Base-by-base conservation (phyloP, 2,329 filamentous ascomycete species). In the Hymenotorrendiella dingleyae region DNA sequence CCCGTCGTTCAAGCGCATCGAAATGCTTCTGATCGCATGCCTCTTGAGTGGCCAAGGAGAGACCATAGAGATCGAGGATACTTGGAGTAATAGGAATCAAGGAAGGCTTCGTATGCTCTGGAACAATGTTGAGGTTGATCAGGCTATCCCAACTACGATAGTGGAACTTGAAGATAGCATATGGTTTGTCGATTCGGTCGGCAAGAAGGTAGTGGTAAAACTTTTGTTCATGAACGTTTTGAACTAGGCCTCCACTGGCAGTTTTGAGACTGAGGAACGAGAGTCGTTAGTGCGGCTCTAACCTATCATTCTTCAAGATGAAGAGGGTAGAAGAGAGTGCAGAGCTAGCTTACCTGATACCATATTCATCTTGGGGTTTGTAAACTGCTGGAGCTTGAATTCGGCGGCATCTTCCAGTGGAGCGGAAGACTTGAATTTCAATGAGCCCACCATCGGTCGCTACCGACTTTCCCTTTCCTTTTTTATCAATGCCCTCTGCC, bases 91-190 rank as follows among this genome's bases (percentile, higher is more conserved):
- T 22, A 26, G 44, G 42, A 9, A 55, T 32, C 6, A 55, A 32
- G 10, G 27, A 49, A 22, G 50, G 42, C 17, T 51, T 33, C 34
- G 52, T 46, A 19, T 43, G 17, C 10, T 41, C 12, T 10, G 58
- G 52, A 20, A 74, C 66, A 4, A 80, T 58, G 40, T 71, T 72
- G 8, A 78, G 63, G 23, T 66, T 59, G 6, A 62, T 54, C 9
- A 80, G 66, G 41, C 67, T 69, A 8, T 66, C 62, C 68, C 67
- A 71, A 6, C 71, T 74, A 22, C 75, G 68, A 49, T 80, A 80
- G 46, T 80, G 72, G 47, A 79, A 76, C 20, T 66, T 66, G 46
- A 79, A 80, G 0, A 67, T 68, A 4, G 68, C 69, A 48, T 69
- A 78, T 0, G 76, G 76, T 2, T 57, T 63, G 32, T 77, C 69